Percentiles rank a stretch among this genome's conserved stretches.
These are phyloP conservation scores for Gonium pectorale DNA, from an alignment of 139 green algal species.

Conservation along the genomic window DNA sequence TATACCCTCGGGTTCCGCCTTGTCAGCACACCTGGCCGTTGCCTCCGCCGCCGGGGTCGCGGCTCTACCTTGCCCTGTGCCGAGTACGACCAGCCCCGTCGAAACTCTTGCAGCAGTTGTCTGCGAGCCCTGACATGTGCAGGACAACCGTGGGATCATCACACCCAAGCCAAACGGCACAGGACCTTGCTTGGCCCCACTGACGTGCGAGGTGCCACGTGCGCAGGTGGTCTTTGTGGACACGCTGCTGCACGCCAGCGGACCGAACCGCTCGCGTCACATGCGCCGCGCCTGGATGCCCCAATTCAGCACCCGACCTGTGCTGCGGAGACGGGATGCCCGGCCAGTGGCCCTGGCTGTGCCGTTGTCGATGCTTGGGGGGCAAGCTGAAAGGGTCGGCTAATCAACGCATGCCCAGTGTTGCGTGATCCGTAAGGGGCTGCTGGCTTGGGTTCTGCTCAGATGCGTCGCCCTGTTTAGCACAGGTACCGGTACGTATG, in stretches of 20 bases:
- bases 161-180: not conserved
- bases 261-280: conserved; percentile 30
- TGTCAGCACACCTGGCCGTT: not conserved
- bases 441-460: too few species aligned
- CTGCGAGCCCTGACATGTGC: not conserved
- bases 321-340: not conserved
- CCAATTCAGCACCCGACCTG: conserved; percentile 16
- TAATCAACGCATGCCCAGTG: too few species aligned
- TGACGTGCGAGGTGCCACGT: not conserved
- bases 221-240: conserved; percentile 27
- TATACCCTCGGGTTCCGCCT: not conserved
- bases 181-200: not conserved
- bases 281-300: conserved; percentile 40
- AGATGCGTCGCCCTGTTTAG: too few species aligned
- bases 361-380: not conserved
- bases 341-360: conserved; percentile 20
- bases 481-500: too few species aligned
- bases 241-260: conserved; percentile 37
- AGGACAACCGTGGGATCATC: not conserved
- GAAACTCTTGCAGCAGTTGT: not conserved
- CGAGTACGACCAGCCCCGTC: not conserved
- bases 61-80: not conserved
- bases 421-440: too few species aligned
- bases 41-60: too few species aligned
- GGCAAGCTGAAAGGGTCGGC: too few species aligned